Conservation (phyloP, 352 stramenopile genomes). For the Pythium rishiriense region DNA sequence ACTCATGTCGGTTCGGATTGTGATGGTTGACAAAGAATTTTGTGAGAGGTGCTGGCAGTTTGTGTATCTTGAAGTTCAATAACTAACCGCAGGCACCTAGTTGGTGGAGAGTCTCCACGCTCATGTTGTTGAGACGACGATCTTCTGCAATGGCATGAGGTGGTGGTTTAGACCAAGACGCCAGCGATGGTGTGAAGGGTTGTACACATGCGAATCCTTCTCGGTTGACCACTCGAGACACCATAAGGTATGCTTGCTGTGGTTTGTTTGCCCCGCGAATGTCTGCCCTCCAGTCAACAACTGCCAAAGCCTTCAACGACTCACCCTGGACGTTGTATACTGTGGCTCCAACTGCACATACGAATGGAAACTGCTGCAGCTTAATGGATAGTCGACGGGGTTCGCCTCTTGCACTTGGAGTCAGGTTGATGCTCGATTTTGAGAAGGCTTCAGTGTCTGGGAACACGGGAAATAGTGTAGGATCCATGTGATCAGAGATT, state of each 20-base stretch:
- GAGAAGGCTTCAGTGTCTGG: slow-evolving; percentile 2
- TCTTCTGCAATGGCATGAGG: neutral
- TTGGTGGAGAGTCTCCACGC: neutral
- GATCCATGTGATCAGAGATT: neutral
- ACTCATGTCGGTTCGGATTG: neutral
- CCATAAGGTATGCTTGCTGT: slow-evolving; percentile 18
- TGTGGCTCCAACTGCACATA: slow-evolving; percentile 2
- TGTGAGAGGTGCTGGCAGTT: neutral
- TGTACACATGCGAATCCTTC: neutral
- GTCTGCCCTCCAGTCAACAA: slow-evolving; percentile 6
- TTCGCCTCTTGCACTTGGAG: neutral
- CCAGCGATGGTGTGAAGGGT: neutral
- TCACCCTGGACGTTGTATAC: slow-evolving; percentile 16
- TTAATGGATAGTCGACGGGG: neutral
- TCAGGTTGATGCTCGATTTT: neutral
- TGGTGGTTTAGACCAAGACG: neutral
- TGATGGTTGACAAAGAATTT: neutral
- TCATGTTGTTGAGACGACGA: neutral
- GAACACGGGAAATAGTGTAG: slow-evolving; percentile 17
- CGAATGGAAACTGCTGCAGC: slow-evolving; percentile 10
- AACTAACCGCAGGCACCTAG: neutral
- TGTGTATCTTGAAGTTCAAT: neutral
- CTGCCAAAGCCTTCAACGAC: neutral
- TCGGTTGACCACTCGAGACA: neutral
- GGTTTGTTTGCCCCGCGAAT: neutral